A percentile compares a stretch with the other conserved stretches of the same genome.
Conservation (phyloP, 176 grass and related monocot species). For the Oryza meyeriana region DNA sequence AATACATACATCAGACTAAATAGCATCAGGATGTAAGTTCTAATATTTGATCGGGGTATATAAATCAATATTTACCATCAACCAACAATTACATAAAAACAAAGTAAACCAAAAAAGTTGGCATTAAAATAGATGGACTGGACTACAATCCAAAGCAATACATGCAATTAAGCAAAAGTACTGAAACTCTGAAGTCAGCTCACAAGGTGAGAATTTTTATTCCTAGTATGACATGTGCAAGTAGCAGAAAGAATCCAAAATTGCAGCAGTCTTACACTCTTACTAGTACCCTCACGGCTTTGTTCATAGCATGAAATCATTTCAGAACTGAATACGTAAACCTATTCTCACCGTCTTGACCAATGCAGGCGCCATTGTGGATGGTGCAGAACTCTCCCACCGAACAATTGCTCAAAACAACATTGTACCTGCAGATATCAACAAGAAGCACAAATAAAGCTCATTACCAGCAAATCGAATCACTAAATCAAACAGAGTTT, state of each 20-base stretch:
- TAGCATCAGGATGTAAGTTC: background rate
- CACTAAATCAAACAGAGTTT: background rate
- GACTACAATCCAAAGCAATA: background rate
- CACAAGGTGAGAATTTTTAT: background rate
- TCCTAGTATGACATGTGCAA: background rate
- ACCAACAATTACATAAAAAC: background rate
- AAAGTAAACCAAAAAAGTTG: background rate
- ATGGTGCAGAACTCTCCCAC: conserved; percentile 68
- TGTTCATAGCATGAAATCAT: background rate
- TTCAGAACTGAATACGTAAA: background rate
- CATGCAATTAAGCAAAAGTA: background rate
- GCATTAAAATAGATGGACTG: background rate
- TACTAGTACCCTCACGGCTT: background rate
- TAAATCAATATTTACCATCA: background rate
- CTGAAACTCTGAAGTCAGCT: background rate
- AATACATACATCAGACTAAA: background rate
- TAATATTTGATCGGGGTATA: background rate
- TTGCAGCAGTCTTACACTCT: background rate
- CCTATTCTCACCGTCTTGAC: conserved; percentile 75
- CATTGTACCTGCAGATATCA: conserved; percentile 62
- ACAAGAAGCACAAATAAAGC: background rate
- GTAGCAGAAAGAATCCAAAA: background rate
- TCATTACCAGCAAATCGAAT: background rate
- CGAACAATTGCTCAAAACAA: conserved; percentile 69
- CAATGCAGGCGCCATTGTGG: conserved; percentile 76